These are phyloP conservation scores for Cudoniella acicularis DNA, from an alignment of 495 filamentous ascomycete genomes.

Conservation along the genomic window DNA sequence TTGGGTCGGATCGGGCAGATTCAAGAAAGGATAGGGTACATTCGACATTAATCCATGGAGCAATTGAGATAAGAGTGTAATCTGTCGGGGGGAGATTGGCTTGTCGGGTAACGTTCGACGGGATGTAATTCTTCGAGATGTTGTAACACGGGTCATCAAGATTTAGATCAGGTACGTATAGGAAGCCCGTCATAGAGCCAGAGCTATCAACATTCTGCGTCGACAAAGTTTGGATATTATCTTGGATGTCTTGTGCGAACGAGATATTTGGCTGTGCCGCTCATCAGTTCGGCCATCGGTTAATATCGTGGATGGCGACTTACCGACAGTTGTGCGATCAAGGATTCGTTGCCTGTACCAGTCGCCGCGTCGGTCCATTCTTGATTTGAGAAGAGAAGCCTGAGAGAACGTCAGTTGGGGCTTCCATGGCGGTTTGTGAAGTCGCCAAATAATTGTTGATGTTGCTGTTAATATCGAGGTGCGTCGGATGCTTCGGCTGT, in stretches of 20 bases:
- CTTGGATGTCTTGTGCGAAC: constrained; percentile 57
- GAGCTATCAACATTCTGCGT: constrained; percentile 51
- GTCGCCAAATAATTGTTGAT: neutral
- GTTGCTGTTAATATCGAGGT: neutral
- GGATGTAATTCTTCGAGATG: constrained; percentile 54
- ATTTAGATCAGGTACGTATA: constrained; percentile 75
- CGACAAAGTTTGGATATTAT: constrained; percentile 68
- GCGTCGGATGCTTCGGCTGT: too few relatives aligned
- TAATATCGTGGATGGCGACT: neutral
- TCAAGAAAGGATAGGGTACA: constrained; percentile 69
- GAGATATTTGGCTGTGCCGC: constrained; percentile 55
- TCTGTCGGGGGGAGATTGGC: constrained; percentile 65
- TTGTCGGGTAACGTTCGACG: constrained; percentile 68
- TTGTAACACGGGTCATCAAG: constrained; percentile 55
- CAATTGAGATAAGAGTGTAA: constrained; percentile 62
- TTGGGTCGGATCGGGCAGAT: constrained; percentile 52
- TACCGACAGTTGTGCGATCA: constrained; percentile 20
- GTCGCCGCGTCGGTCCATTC: constrained; percentile 18
- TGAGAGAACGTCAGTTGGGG: constrained; percentile 7
- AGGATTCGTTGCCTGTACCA: neutral
- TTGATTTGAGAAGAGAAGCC: constrained; percentile 21
- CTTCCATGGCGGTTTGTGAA: neutral
- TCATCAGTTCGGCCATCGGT: constrained; percentile 10
- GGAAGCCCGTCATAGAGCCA: constrained; percentile 62
- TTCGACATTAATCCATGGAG: constrained; percentile 73